Evolutionary conservation across 1,139 yeast genomes (phyloP), one percentile per base, ranked within the genome.

Genomic region (Dujonia santamariae): DNA sequence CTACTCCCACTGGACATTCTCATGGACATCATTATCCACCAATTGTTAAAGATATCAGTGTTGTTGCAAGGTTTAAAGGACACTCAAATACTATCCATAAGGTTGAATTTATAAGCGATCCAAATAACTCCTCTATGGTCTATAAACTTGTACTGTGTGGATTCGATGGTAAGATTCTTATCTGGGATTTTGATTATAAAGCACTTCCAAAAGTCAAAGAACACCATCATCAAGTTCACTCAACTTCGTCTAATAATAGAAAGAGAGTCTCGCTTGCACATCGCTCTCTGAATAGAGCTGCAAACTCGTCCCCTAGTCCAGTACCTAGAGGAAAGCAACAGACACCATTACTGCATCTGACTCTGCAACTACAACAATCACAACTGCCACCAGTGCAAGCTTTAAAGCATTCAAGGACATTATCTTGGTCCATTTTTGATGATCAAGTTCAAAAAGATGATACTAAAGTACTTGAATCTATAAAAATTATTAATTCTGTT

Each of bases 131-230:
- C 30, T 40, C 37, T 17, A 57, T 53, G 37, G 53, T 57, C 13
- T 85, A 85, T 53, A 67, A 82, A 37, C 55, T 85, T 24, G 75
- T 83, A 2, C 70, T 84, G 27, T 80, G 80, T 39, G 88, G 90
- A 2, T 80, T 74, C 47, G 95, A 85, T 51, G 87, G 88, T 1
- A 69, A 71, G 37, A 58, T 84, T 7, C 56, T 80, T 23, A 60
- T 82, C 20, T 85, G 90, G 86, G 94, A 85, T 47, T 81, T 85
- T 52, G 77, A 79, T 35, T 82, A 84, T 28, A 67, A 74, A 46
- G 73, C 80, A 9, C 54, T 83, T 29, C 78, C 81, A 1, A 70
- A 69, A 38, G 56, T 70, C 9, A 74, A 72, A 40, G 46, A 38
- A 23, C 30, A 28, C 30, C 39, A 28, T 19, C 26, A 35, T 40